Percentiles rank a stretch among this genome's conserved stretches.
These are phyloP conservation scores for Fusarium odoratissimum DNA, from an alignment of 2,329 filamentous ascomycete species.

Conservation along the genomic window DNA sequence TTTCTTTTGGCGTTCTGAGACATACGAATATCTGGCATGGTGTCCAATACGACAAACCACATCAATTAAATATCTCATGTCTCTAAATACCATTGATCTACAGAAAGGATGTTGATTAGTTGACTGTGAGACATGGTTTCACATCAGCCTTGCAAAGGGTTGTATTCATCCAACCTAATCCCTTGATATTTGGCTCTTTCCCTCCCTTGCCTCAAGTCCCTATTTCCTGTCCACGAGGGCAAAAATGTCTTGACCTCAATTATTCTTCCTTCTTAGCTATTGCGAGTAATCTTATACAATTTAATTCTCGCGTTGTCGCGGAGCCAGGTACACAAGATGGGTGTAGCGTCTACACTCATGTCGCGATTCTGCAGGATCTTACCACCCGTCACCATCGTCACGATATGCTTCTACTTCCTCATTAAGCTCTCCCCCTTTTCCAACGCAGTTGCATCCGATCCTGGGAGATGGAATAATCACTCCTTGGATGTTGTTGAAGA, in stretches of 20 bases:
- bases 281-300: accelerated
- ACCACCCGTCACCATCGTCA: not conserved
- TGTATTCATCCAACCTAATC: not conserved
- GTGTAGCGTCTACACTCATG: not conserved
- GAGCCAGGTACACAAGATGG: not conserved
- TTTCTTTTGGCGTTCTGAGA: not conserved
- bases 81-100: not conserved
- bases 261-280: not conserved
- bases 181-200: not conserved
- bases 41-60: not conserved
- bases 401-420: not conserved
- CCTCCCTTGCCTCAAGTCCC: slow-evolving; percentile 2
- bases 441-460: not conserved
- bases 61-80: not conserved
- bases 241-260: not conserved
- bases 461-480: not conserved
- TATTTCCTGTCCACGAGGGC: not conserved
- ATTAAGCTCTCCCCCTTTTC: not conserved
- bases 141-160: slow-evolving; percentile 10
- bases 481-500: not conserved
- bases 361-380: slow-evolving; percentile 1
- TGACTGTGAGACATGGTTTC: slow-evolving; percentile 5
- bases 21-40: not conserved
- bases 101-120: not conserved
- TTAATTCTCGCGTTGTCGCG: not conserved